These are phyloP conservation scores for Arabidopsis arenosa DNA, from an alignment of 345 rosid species.

Conservation along the genomic window DNA sequence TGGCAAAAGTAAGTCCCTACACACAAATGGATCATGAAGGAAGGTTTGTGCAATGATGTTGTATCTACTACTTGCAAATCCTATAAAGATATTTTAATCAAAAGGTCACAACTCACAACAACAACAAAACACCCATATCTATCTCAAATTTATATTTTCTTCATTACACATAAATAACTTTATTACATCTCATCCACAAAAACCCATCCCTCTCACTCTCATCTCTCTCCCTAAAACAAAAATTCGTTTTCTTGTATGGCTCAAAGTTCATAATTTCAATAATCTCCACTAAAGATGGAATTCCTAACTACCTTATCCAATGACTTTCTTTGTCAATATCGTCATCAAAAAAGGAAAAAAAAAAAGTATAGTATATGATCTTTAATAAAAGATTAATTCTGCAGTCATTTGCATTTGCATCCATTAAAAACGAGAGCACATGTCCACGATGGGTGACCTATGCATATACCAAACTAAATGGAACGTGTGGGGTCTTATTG, in stretches of 20 bases:
- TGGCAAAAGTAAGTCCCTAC: constrained; percentile 44
- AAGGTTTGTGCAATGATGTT: constrained; percentile 43
- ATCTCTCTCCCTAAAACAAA: constrained; percentile 13
- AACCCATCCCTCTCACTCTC: constrained; percentile 41
- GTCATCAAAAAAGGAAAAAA: background rate
- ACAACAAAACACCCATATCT: constrained; percentile 39
- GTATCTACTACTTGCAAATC: constrained; percentile 36
- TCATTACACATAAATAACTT: constrained; percentile 5
- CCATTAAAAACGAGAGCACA: constrained; percentile 34
- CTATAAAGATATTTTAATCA: constrained; percentile 25
- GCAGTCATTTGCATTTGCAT: constrained; percentile 16
- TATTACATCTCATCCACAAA: constrained; percentile 31
- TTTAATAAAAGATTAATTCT: background rate
- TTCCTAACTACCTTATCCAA: constrained; percentile 42
- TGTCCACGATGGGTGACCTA: constrained; percentile 35
- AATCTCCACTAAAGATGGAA: constrained; percentile 32
- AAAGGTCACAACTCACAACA: constrained; percentile 39
- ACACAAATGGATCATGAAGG: constrained; percentile 43
- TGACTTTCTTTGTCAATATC: constrained; percentile 3
- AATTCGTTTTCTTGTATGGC: constrained; percentile 32
- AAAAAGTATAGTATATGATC: background rate
- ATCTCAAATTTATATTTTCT: constrained; percentile 19
- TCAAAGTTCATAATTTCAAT: constrained; percentile 30
- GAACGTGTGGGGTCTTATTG: constrained; percentile 32
- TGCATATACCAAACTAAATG: constrained; percentile 41